Percentiles rank a stretch among this genome's conserved stretches.
Evolutionary conservation across 2,329 filamentous ascomycete genomes (phyloP).

Genomic region (Fusarium euwallaceae): DNA sequence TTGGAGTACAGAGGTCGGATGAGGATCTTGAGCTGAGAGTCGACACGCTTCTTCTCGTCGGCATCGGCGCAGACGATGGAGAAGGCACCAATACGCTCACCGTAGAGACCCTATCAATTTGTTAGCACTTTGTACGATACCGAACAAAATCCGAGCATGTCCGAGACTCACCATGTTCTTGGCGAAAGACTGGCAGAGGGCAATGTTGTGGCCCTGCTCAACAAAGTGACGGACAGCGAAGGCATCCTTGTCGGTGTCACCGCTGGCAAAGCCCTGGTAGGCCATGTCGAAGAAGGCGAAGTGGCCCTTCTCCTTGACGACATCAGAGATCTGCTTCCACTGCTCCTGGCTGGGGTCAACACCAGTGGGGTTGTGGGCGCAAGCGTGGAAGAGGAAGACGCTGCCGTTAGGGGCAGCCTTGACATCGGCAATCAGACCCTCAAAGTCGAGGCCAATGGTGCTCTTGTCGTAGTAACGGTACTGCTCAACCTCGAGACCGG

Average conservation of each 20-base stretch:
- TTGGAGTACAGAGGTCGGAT: conserved; percentile 98
- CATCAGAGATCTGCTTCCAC: conserved; percentile 90
- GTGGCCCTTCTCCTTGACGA: conserved; percentile 88
- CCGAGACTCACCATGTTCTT: conserved; percentile 89
- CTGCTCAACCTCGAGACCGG: conserved; percentile 89
- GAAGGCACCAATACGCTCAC: conserved; percentile 97
- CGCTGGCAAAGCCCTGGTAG: conserved; percentile 97
- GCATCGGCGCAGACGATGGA: conserved; percentile 87
- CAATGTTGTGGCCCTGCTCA: conserved; percentile 89
- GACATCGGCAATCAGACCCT: conserved; percentile 91
- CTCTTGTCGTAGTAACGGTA: conserved; percentile 99
- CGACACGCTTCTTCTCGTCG: conserved; percentile 94
- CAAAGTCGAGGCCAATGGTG: conserved; percentile 97
- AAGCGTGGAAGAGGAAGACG: conserved; percentile 94
- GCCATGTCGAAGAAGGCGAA: conserved; percentile 99
- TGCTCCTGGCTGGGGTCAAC: conserved; percentile 93
- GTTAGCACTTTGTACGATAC: conserved; percentile 17
- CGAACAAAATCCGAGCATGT: not conserved
- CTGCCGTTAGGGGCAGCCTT: conserved; percentile 88
- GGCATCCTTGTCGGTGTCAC: conserved; percentile 91
- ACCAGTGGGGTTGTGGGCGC: conserved; percentile 97
- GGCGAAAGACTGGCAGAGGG: conserved; percentile 93
- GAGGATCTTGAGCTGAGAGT: conserved; percentile 98
- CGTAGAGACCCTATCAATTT: conserved; percentile 83
- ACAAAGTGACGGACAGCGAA: conserved; percentile 95